Evolutionary conservation across 805 yeast species (phyloP).

Genomic region (Metschnikowia lochheadii): DNA sequence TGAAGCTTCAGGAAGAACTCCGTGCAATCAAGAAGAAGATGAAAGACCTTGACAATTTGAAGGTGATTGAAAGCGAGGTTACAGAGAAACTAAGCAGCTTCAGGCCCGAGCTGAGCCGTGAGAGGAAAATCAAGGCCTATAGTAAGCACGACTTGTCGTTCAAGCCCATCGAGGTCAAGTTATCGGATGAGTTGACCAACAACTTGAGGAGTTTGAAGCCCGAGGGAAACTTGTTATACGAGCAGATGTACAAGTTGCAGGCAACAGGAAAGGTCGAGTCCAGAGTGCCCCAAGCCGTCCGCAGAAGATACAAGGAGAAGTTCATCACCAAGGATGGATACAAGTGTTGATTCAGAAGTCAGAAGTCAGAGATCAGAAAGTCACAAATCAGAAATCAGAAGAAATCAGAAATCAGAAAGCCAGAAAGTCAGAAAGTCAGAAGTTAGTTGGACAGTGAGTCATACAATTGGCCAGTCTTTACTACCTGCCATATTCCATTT

Average conservation of each 20-base stretch:
- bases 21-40: slow-evolving; percentile 59
- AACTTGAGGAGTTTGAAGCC: slow-evolving; percentile 81
- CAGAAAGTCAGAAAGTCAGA: too few relatives aligned
- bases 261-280: slow-evolving; percentile 84
- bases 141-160: slow-evolving; percentile 40
- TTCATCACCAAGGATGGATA: slow-evolving; percentile 90
- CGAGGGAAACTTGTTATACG: slow-evolving; percentile 83
- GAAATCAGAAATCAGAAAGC: too few relatives aligned
- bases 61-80: slow-evolving; percentile 26
- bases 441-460: too few relatives aligned
- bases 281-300: slow-evolving; percentile 64
- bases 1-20: slow-evolving; percentile 51
- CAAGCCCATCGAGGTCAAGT: slow-evolving; percentile 65
- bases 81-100: slow-evolving; percentile 26
- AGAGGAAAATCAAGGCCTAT: slow-evolving; percentile 27
- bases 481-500: too few relatives aligned
- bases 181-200: slow-evolving; percentile 83
- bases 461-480: too few relatives aligned
- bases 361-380: too few relatives aligned
- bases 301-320: slow-evolving; percentile 66
- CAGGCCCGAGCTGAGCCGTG: slow-evolving; percentile 22
- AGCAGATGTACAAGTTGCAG: slow-evolving; percentile 77
- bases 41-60: slow-evolving; percentile 45
- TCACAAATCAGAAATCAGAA: too few relatives aligned
- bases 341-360: slow-evolving; percentile 32